Evolutionary conservation across 2,329 filamentous ascomycete species (phyloP).

Genomic region (Phialophora verrucosa): DNA sequence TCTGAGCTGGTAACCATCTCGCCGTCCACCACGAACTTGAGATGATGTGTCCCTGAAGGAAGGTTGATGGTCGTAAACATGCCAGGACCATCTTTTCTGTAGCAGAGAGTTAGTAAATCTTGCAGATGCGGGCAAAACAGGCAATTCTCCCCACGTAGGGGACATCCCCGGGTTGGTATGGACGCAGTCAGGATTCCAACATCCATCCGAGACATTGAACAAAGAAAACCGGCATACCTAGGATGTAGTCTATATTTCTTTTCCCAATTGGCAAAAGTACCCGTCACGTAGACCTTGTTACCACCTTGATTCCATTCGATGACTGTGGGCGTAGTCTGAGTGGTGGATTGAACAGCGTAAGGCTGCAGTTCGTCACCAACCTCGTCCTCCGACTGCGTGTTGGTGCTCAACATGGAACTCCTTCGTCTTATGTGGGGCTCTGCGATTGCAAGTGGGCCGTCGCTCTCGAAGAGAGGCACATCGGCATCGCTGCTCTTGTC

Average conservation of each 20-base stretch:
- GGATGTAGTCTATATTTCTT: slow-evolving; percentile 86
- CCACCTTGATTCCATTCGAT: slow-evolving; percentile 85
- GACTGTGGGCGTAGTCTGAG: slow-evolving; percentile 78
- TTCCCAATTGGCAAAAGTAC: slow-evolving; percentile 97
- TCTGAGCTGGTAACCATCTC: slow-evolving; percentile 88
- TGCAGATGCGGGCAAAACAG: not conserved
- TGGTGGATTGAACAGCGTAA: slow-evolving; percentile 61
- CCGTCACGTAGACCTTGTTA: slow-evolving; percentile 90
- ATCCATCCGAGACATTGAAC: slow-evolving; percentile 25
- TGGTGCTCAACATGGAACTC: slow-evolving; percentile 61
- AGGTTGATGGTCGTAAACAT: slow-evolving; percentile 81
- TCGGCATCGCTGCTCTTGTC: slow-evolving; percentile 62
- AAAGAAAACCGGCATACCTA: slow-evolving; percentile 67
- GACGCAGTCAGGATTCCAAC: slow-evolving; percentile 14
- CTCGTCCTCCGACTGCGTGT: slow-evolving; percentile 73
- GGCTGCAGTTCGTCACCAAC: slow-evolving; percentile 73
- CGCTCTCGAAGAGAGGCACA: slow-evolving; percentile 57
- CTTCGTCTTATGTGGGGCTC: slow-evolving; percentile 62
- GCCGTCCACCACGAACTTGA: slow-evolving; percentile 94
- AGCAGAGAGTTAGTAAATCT: not conserved
- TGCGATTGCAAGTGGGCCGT: slow-evolving; percentile 52
- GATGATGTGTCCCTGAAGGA: slow-evolving; percentile 90
- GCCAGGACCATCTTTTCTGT: slow-evolving; percentile 53
- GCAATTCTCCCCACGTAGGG: slow-evolving; percentile 8
- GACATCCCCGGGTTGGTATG: slow-evolving; percentile 10